A percentile compares a stretch with the other conserved stretches of the same genome.
These are phyloP conservation scores for Aspergillus amoenus DNA, from an alignment of 2,329 filamentous ascomycete species.

Conservation along the genomic window DNA sequence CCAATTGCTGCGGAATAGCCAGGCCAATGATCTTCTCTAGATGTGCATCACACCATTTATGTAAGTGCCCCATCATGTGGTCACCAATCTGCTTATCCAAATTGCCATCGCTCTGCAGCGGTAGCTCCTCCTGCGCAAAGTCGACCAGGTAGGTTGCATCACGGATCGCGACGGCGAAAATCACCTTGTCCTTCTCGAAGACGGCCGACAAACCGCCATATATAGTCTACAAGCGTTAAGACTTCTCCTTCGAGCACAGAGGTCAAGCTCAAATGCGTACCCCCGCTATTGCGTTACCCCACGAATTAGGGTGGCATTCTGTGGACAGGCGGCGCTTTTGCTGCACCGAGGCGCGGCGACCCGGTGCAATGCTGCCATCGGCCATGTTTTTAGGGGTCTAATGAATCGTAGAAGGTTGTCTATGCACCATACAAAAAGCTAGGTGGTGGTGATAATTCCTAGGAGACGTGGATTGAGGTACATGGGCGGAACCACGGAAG, in stretches of 20 bases:
- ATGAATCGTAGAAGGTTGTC: not conserved
- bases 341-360: slow-evolving; percentile 33
- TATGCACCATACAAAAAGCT: not conserved
- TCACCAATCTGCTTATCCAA: slow-evolving; percentile 54
- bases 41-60: slow-evolving; percentile 63
- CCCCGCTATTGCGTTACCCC: slow-evolving; percentile 39
- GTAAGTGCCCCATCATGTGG: slow-evolving; percentile 58
- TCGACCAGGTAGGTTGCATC: slow-evolving; percentile 74
- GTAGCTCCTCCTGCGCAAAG: slow-evolving; percentile 64
- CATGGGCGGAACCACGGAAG: not conserved
- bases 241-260: not conserved
- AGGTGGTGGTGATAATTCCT: not conserved
- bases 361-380: slow-evolving; percentile 15
- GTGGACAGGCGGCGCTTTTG: slow-evolving; percentile 34
- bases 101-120: slow-evolving; percentile 41
- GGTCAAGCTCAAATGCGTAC: slow-evolving; percentile 23
- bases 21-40: slow-evolving; percentile 73
- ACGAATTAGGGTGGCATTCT: slow-evolving; percentile 33
- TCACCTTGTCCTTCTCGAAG: slow-evolving; percentile 47
- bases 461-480: not conserved
- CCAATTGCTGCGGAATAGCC: slow-evolving; percentile 63
- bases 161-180: slow-evolving; percentile 68
- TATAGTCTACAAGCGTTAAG: slow-evolving; percentile 33
- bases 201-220: slow-evolving; percentile 43
- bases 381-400: not conserved